Evolutionary conservation across 306 rosid genomes (phyloP).

Genomic region (Ormosia emarginata): DNA sequence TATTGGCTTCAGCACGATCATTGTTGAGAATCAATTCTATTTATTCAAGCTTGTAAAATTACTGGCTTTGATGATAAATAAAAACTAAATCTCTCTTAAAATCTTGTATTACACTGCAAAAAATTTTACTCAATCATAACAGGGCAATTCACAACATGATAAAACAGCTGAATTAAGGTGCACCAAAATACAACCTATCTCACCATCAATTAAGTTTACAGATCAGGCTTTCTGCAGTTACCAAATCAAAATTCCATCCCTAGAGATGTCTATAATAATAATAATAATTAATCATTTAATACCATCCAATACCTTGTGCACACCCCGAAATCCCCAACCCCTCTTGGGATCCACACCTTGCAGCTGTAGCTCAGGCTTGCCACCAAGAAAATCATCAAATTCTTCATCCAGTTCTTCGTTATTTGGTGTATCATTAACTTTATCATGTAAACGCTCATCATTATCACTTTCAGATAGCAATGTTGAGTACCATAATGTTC

Average conservation of each 20-base stretch:
- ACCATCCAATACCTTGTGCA: conserved; percentile 73
- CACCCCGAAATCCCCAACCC: conserved; percentile 96
- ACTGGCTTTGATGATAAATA: not conserved
- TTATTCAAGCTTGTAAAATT: not conserved
- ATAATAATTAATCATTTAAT: not conserved
- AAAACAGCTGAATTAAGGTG: not conserved
- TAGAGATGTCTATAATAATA: not conserved
- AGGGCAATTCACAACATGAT: not conserved
- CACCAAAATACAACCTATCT: not conserved
- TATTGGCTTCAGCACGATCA: not conserved
- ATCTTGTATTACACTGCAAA: not conserved
- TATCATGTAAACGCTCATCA: conserved; percentile 18
- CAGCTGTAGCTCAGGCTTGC: conserved; percentile 37
- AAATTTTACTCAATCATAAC: not conserved
- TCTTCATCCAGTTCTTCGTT: conserved; percentile 33
- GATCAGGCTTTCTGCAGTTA: conserved; percentile 3
- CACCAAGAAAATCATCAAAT: conserved; percentile 48
- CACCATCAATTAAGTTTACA: not conserved
- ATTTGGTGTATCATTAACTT: conserved; percentile 15
- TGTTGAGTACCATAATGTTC: conserved; percentile 49
- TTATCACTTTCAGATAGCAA: conserved; percentile 23
- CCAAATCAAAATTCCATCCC: conserved; percentile 7
- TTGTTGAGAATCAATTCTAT: not conserved
- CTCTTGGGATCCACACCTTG: conserved; percentile 85
- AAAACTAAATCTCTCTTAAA: not conserved